Percentiles rank a stretch among this genome's conserved stretches.
These are phyloP conservation scores for Penicillium psychrofluorescens DNA, from an alignment of 495 filamentous ascomycete genomes.

Conservation along the genomic window DNA sequence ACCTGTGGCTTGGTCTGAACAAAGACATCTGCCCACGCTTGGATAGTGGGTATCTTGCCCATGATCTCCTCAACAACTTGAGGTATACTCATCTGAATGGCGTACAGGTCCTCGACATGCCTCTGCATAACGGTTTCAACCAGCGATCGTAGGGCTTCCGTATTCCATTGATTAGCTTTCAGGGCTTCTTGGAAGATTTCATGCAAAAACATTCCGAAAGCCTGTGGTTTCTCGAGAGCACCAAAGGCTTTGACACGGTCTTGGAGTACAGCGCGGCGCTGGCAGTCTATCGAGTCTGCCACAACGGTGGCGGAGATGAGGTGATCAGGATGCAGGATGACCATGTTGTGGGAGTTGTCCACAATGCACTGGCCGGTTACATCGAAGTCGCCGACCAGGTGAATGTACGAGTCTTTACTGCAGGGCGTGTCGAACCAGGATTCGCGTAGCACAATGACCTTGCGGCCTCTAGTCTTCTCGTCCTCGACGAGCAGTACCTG, in stretches of 20 bases:
- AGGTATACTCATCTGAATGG: conserved; percentile 64
- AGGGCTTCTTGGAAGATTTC: conserved; percentile 90
- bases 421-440: conserved; percentile 79
- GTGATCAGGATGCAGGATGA: conserved; percentile 94
- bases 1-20: conserved; percentile 66
- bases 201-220: conserved; percentile 89
- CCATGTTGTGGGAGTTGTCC: conserved; percentile 71
- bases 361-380: conserved; percentile 58
- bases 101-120: conserved; percentile 80
- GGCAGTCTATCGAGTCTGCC: conserved; percentile 85
- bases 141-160: conserved; percentile 50
- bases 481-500: conserved; percentile 72
- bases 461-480: conserved; percentile 57
- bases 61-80: conserved; percentile 69
- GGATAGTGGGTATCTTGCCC: conserved; percentile 70
- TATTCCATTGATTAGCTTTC: conserved; percentile 75
- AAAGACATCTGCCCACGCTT: conserved; percentile 77
- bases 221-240: conserved; percentile 64
- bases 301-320: conserved; percentile 89
- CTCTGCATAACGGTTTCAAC: conserved; percentile 59
- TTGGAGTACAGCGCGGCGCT: conserved; percentile 82
- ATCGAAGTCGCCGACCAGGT: conserved; percentile 77
- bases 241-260: conserved; percentile 85
- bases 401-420: conserved; percentile 65
- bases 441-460: conserved; percentile 69